Conservation (phyloP, 78 protist species). For the Dictyostelium purpureum region DNA sequence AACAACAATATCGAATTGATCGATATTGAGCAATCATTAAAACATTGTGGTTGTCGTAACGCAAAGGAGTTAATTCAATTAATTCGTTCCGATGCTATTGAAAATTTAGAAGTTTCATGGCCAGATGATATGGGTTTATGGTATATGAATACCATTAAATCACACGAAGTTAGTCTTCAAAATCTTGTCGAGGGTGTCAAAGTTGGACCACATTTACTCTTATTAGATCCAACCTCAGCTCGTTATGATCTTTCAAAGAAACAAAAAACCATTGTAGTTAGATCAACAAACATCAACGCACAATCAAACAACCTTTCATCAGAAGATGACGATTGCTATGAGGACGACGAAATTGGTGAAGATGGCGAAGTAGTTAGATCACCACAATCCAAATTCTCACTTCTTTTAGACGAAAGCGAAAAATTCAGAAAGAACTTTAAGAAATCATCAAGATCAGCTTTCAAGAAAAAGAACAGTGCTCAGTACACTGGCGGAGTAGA, state of each 20-base stretch:
- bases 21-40: conserved; percentile 9
- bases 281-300: conserved; percentile 11
- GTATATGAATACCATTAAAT: conserved; percentile 42
- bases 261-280: conserved; percentile 41
- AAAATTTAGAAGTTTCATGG: conserved; percentile 56
- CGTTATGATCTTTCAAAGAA: conserved; percentile 50
- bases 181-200: conserved; percentile 74
- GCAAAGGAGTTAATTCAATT: conserved; percentile 62
- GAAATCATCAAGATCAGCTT: neutral
- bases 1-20: neutral
- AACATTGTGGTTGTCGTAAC: conserved; percentile 65
- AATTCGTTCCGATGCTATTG: conserved; percentile 74
- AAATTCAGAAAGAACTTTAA: neutral
- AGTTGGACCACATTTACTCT: conserved; percentile 16
- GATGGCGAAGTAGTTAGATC: conserved; percentile 50
- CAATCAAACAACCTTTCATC: neutral
- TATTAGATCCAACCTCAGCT: conserved; percentile 65
- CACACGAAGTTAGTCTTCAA: conserved; percentile 60
- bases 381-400: conserved; percentile 49
- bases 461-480: neutral
- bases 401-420: conserved; percentile 45
- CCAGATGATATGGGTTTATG: conserved; percentile 80
- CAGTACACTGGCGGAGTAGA: neutral
- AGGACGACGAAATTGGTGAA: neutral
- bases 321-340: neutral